These are phyloP conservation scores for Russula compacta DNA, from an alignment of 768 basidiomycete species.

Conservation along the genomic window DNA sequence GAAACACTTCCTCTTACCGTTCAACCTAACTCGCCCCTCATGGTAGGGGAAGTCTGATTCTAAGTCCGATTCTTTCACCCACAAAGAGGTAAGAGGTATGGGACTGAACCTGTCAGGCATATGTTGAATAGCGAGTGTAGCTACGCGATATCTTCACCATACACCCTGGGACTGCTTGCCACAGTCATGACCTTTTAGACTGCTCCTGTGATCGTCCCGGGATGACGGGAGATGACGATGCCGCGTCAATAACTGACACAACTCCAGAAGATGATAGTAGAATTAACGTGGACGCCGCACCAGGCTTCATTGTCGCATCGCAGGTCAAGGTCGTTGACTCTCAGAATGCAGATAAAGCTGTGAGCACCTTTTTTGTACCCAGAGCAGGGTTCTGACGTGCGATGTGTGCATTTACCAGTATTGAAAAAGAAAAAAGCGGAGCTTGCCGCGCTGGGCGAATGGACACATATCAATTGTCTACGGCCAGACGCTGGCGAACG, in stretches of 20 bases:
- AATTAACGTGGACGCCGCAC: constrained; percentile 26
- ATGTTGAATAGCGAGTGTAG: constrained; percentile 31
- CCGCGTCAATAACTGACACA: background rate
- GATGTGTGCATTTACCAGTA: constrained; percentile 34
- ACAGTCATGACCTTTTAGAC: constrained; percentile 87
- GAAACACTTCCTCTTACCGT: constrained; percentile 19
- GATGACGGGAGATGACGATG: background rate
- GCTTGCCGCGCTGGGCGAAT: constrained; percentile 66
- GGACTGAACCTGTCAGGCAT: constrained; percentile 7
- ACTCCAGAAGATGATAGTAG: constrained; percentile 23
- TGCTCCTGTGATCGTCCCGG: constrained; percentile 50
- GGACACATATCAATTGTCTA: constrained; percentile 79
- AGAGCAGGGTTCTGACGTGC: constrained; percentile 12
- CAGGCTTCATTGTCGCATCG: constrained; percentile 52
- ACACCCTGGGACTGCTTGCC: constrained; percentile 66
- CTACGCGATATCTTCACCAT: constrained; percentile 91
- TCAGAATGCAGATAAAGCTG: constrained; percentile 44
- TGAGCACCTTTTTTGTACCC: constrained; percentile 25
- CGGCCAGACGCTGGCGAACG: constrained; percentile 34
- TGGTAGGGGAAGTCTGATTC: constrained; percentile 39
- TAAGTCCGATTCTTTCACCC: constrained; percentile 78
- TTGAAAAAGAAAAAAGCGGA: constrained; percentile 56
- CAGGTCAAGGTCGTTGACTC: constrained; percentile 41
- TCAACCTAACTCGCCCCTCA: background rate
- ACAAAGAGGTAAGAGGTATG: constrained; percentile 59